These are phyloP conservation scores for Monosporascus cannonballus DNA, from an alignment of 2,329 filamentous ascomycete species.

Conservation along the genomic window DNA sequence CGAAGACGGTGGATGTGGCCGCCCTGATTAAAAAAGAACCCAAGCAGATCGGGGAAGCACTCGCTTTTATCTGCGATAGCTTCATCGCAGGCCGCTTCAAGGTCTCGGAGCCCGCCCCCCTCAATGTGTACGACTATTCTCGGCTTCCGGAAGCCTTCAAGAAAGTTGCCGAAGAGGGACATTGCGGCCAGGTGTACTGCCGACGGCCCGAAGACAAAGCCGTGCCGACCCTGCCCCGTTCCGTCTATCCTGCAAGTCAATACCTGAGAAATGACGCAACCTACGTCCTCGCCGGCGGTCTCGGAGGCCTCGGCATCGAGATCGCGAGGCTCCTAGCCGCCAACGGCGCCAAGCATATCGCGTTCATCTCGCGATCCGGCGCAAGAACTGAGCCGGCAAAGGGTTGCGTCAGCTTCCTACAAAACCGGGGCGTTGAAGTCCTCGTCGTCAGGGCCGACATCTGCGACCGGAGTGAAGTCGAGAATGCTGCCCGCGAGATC, in stretches of 20 bases:
- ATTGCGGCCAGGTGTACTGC: conserved; percentile 4
- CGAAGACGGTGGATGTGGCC: conserved; percentile 28
- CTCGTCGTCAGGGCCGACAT: conserved; percentile 36
- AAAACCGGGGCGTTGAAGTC: conserved; percentile 26
- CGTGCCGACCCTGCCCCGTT: conserved; percentile 7
- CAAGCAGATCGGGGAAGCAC: conserved; percentile 5
- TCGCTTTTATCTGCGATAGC: conserved; percentile 5
- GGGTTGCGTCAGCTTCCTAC: conserved; percentile 25
- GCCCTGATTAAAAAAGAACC: conserved; percentile 10
- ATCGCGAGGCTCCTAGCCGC: conserved; percentile 44
- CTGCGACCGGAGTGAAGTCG: conserved; percentile 28
- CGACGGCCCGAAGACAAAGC: conserved; percentile 2
- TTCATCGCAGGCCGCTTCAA: conserved; percentile 2
- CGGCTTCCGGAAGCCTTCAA: conserved; percentile 10
- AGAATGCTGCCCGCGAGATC: conserved; percentile 14
- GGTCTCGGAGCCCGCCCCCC: not conserved
- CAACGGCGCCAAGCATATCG: conserved; percentile 45
- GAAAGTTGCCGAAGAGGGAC: not conserved
- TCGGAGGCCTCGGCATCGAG: conserved; percentile 50
- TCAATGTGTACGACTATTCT: conserved; percentile 7
- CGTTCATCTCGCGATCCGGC: conserved; percentile 47
- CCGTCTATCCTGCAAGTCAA: conserved; percentile 1
- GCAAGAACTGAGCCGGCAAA: conserved; percentile 18
- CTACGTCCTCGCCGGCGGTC: conserved; percentile 52
- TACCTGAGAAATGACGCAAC: conserved; percentile 27